A percentile compares a stretch with the other conserved stretches of the same genome.
phyloP scores from a whole-genome alignment of 1,284 basidiomycete species.

The Boletellus deceptivus region DNA sequence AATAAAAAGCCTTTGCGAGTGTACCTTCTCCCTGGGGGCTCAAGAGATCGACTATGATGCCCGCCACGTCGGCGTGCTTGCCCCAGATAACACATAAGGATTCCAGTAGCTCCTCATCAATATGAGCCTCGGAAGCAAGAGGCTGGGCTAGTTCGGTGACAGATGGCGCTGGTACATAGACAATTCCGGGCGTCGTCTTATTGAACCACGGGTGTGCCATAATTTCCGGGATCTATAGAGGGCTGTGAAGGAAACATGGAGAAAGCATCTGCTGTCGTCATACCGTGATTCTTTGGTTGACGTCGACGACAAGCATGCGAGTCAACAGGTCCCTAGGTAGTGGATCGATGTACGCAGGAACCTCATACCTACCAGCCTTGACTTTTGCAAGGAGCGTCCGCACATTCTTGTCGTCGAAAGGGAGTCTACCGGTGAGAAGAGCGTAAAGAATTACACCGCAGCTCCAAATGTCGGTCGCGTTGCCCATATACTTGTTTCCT shows the following conservation, averaged over 20 bases:
- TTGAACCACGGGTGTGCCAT: constrained; percentile 83
- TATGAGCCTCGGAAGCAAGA: constrained; percentile 65
- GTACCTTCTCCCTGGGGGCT: constrained; percentile 64
- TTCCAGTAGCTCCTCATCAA: constrained; percentile 84
- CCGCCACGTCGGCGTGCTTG: constrained; percentile 55
- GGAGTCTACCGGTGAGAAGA: constrained; percentile 82
- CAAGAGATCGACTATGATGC: constrained; percentile 64
- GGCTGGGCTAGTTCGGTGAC: constrained; percentile 66
- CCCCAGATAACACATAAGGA: constrained; percentile 91
- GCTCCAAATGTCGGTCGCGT: constrained; percentile 93
- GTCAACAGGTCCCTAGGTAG: constrained; percentile 74
- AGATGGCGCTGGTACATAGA: constrained; percentile 62
- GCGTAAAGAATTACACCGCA: constrained; percentile 90
- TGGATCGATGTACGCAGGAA: constrained; percentile 73
- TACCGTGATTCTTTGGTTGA: constrained; percentile 81
- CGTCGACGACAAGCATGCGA: constrained; percentile 91
- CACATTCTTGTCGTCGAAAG: constrained; percentile 88
- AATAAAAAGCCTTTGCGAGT: constrained; percentile 93
- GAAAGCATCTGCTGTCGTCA: constrained; percentile 27
- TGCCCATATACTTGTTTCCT: constrained; percentile 91
- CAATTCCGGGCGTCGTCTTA: constrained; percentile 45
- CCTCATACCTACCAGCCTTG: constrained; percentile 81
- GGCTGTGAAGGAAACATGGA: constrained; percentile 9
- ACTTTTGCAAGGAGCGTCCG: constrained; percentile 86
- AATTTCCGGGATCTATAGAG: constrained; percentile 79